Evolutionary conservation across 2,329 filamentous ascomycete genomes (phyloP).

Genomic region (Penicillium sp.): DNA sequence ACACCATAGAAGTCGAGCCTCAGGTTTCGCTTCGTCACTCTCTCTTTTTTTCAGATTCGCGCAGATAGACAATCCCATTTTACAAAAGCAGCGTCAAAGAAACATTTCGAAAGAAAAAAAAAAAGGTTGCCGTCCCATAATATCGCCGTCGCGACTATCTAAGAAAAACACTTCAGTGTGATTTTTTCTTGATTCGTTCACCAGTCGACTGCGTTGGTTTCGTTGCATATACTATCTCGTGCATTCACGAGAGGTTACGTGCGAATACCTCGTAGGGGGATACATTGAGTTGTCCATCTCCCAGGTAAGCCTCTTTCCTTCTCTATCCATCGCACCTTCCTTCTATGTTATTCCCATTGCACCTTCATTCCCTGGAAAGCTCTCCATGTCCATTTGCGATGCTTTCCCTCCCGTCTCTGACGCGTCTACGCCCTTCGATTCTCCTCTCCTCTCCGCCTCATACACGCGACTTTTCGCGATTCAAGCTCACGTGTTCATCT

Average conservation of each 20-base stretch:
- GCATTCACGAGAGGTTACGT: conserved; percentile 11
- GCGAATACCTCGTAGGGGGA: conserved; percentile 59
- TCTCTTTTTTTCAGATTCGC: conserved; percentile 26
- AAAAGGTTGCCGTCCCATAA: conserved; percentile 16
- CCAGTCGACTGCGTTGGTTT: conserved; percentile 10
- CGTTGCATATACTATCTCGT: conserved; percentile 8
- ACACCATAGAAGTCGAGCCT: conserved; percentile 4
- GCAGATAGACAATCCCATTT: conserved; percentile 28
- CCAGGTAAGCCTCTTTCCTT: conserved; percentile 50
- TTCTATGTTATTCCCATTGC: neutral
- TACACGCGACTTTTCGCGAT: neutral
- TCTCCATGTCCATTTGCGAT: too few relatives aligned
- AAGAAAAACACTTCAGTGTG: conserved; percentile 41
- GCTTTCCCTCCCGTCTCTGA: too few relatives aligned
- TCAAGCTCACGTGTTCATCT: neutral
- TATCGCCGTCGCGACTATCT: conserved; percentile 12
- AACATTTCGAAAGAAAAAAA: conserved; percentile 17
- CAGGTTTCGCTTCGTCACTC: conserved; percentile 22
- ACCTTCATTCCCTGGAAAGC: neutral
- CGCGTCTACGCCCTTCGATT: neutral
- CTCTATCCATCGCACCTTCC: neutral
- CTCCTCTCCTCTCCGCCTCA: neutral
- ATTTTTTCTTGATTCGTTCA: conserved; percentile 28
- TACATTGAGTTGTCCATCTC: conserved; percentile 99
- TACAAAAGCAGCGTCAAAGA: conserved; percentile 15